Base-by-base conservation (phyloP, 768 basidiomycete genomes). In the Mrakia hoshinonis region DNA sequence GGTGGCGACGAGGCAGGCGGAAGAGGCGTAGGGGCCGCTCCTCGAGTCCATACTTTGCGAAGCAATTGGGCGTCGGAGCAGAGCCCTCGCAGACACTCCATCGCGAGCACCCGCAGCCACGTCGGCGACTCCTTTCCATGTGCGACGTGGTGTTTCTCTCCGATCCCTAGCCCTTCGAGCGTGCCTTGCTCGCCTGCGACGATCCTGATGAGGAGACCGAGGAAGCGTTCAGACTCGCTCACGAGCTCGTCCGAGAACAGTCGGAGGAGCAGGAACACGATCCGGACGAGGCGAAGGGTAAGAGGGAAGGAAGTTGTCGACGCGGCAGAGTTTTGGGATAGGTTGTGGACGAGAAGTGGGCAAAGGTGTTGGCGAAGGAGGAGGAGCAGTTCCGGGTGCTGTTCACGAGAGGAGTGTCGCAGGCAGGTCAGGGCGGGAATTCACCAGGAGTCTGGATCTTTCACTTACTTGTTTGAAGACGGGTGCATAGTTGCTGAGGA, bases 191-290 rank as follows among this genome's bases (percentile, higher is more conserved):
- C 82, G 9, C 82, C 83, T 15, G 81, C 77, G 67, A 82, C 77
- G 66, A 84, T 73, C 67, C 77, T 77, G 69, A 83, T 79, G 43
- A 84, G 77, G 67, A 82, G 77, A 81, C 85, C 85, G 13, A 93
- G 81, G 80, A 97, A 95, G 0, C 91, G 89, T 77, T 96, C 92
- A 0, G 90, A 84, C 79, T 97, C 92, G 0, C 87, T 87, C 67
- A 83, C 82, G 58, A 99, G 83, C 75, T 95, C 88, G 47, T 83
- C 81, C 1, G 88, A 88, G 79, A 96, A 97, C 65, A 93, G 90
- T 74, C 95, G 94, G 69, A 97, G 84, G 9, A 98, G 85, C 49
- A 97, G 83, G 81, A 94, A 98, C 47, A 97, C 88, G 36, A 98
- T 91, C 1, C 95, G 89, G 1, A 89, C 94, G 73, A 92, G 90